A percentile compares a stretch with the other conserved stretches of the same genome.
Conservation (phyloP, 1,139 yeast species). For the Magnusiomyces tetraspermus region DNA sequence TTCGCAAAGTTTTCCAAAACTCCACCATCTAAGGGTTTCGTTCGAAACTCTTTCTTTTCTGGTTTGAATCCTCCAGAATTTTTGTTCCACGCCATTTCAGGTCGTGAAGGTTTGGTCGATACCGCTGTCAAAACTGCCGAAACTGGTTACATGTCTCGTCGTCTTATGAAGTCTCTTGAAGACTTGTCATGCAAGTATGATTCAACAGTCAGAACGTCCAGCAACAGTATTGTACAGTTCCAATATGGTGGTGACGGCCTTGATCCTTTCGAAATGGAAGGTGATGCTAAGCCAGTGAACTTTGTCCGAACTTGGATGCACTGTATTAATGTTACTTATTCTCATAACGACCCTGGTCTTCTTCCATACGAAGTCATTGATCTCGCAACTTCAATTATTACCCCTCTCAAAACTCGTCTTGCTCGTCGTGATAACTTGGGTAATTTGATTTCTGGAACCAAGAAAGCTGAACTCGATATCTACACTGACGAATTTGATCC, state of each 20-base stretch:
- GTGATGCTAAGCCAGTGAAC: slow-evolving; percentile 94
- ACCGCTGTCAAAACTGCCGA: slow-evolving; percentile 99
- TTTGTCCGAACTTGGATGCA: slow-evolving; percentile 94
- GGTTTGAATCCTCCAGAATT: slow-evolving; percentile 97
- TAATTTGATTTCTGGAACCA: slow-evolving; percentile 39
- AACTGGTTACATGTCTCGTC: slow-evolving; percentile 98
- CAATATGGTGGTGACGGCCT: slow-evolving; percentile 98
- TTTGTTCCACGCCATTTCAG: slow-evolving; percentile 96
- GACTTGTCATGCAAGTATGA: slow-evolving; percentile 93
- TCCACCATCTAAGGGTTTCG: slow-evolving; percentile 97
- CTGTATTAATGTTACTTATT: slow-evolving; percentile 62
- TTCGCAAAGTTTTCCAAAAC: slow-evolving; percentile 92
- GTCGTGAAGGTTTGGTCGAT: slow-evolving; percentile 98
- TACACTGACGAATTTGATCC: slow-evolving; percentile 77
- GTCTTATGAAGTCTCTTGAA: slow-evolving; percentile 95
- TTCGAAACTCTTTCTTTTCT: slow-evolving; percentile 85
- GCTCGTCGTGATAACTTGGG: slow-evolving; percentile 70
- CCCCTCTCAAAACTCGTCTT: slow-evolving; percentile 52
- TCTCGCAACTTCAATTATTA: slow-evolving; percentile 46
- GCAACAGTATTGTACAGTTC: slow-evolving; percentile 94
- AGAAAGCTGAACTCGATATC: slow-evolving; percentile 18
- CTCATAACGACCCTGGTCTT: slow-evolving; percentile 46
- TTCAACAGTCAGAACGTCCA: slow-evolving; percentile 88
- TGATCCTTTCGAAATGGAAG: slow-evolving; percentile 98
- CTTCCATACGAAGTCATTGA: slow-evolving; percentile 62